Evolutionary conservation across 371 early-diverging fungal species (phyloP).

Genomic region (Scutellospora calospora): DNA sequence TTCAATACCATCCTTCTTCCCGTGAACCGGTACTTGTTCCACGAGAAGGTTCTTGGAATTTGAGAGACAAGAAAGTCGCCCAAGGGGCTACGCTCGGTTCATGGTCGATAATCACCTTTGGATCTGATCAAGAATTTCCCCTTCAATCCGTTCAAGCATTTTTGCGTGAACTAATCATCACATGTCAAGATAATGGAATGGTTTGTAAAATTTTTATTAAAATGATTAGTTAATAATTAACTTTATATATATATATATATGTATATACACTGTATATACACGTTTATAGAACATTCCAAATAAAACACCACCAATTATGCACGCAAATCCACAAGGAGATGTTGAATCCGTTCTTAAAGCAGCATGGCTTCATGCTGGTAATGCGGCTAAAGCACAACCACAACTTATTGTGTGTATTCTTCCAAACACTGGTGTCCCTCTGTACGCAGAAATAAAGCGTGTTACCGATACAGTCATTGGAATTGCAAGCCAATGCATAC

Average conservation of each 20-base stretch:
- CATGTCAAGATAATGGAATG: slow-evolving; percentile 71
- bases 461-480: slow-evolving; percentile 92
- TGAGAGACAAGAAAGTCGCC: slow-evolving; percentile 84
- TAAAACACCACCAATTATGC: slow-evolving; percentile 76
- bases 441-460: slow-evolving; percentile 96
- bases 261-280: not conserved
- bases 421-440: slow-evolving; percentile 79
- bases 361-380: slow-evolving; percentile 74
- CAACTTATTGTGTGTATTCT: slow-evolving; percentile 86
- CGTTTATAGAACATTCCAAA: slow-evolving; percentile 53
- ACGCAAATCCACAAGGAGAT: slow-evolving; percentile 73
- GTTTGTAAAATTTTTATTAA: slow-evolving; percentile 44
- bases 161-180: slow-evolving; percentile 59
- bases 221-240: not conserved
- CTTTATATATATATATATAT: not conserved
- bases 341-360: slow-evolving; percentile 63
- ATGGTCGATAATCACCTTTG: slow-evolving; percentile 86
- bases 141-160: slow-evolving; percentile 57
- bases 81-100: slow-evolving; percentile 78
- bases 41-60: slow-evolving; percentile 90
- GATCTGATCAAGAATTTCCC: slow-evolving; percentile 48
- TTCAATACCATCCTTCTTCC: slow-evolving; percentile 70
- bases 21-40: slow-evolving; percentile 77
- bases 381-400: slow-evolving; percentile 76
- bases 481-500: slow-evolving; percentile 92